These are phyloP conservation scores for Saturnispora saitoi DNA, from an alignment of 805 yeast genomes.

Conservation along the genomic window DNA sequence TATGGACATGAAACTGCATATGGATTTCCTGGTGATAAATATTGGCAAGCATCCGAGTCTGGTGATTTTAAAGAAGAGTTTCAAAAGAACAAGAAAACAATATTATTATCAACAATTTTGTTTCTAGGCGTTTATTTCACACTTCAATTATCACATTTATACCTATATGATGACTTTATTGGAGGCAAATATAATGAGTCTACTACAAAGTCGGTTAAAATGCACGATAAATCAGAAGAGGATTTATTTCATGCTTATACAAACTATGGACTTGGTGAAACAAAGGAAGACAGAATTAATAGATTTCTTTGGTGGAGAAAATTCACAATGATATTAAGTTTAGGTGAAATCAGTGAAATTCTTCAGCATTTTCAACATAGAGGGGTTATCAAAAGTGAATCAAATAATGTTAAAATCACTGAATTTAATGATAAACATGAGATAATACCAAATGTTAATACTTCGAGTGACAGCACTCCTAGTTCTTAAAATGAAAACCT, in stretches of 20 bases:
- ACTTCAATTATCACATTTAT: slow-evolving; percentile 25
- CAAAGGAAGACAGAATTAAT: slow-evolving; percentile 41
- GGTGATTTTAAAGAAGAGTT: slow-evolving; percentile 23
- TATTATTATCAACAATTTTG: slow-evolving; percentile 22
- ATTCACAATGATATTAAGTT: slow-evolving; percentile 21
- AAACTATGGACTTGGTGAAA: slow-evolving; percentile 45
- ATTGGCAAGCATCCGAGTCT: slow-evolving; percentile 23
- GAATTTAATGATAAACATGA: slow-evolving; percentile 1
- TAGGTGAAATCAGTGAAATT: slow-evolving; percentile 21
- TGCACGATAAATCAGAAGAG: slow-evolving; percentile 34
- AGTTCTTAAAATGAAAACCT: background rate
- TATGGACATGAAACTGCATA: slow-evolving; percentile 17
- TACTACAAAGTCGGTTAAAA: slow-evolving; percentile 14
- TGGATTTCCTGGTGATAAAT: slow-evolving; percentile 22
- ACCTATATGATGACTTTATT: slow-evolving; percentile 26
- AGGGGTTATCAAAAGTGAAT: slow-evolving; percentile 9
- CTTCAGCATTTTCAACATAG: slow-evolving; percentile 15
- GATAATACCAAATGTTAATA: background rate
- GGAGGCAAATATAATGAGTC: slow-evolving; percentile 24
- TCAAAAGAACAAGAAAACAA: slow-evolving; percentile 22
- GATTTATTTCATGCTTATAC: slow-evolving; percentile 35
- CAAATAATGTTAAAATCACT: background rate
- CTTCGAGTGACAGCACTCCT: background rate
- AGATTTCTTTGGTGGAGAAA: slow-evolving; percentile 51
- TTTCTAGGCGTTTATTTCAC: slow-evolving; percentile 22